Base-by-base conservation (phyloP, 2,329 filamentous ascomycete species). In the Beauveria rudraprayagi region DNA sequence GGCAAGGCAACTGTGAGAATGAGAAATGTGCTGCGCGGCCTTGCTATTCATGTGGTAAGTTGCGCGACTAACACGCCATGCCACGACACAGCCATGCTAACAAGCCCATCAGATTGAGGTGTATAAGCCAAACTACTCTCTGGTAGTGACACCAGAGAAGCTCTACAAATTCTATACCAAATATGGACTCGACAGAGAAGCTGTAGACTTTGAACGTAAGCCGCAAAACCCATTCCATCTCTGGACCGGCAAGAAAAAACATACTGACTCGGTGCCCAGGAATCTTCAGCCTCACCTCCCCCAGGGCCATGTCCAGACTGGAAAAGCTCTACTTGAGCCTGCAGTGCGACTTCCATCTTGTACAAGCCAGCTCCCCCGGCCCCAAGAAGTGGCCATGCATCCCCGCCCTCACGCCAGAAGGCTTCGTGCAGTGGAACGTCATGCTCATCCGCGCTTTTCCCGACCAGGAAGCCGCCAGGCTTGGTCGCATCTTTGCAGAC, bases 81-180 rank as follows among this genome's bases (percentile, higher is more conserved):
- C 10, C 22, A 17, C 6, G 37, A 17, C 17, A 19, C 3, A 24
- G 10, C 41, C 50, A 52, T 2, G 52, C 37, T 41, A 17, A 30
- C 41, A 22, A 30, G 63, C n/a, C 3, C 19, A 19, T 1, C 0
- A 76, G 73, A 71, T 73, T 60, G 57, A 66, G 3, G 70, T 72
- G 34, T 73, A 69, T 56, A 66, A 65, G n/a, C 70, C 71, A 4
- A 63, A 59, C 40, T 66, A 69, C 56, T 71, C 70, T 1, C 57
- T 93, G 17, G 89, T 94, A 47, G 80, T 96, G 41, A 84, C 88
- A 0, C 91, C 91, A 0, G 76, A 83, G 5, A 94, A 94, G 74
- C 82, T 96, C 77, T 80, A 83, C 16, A 79, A 81, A 53, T 90
- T 92, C 66, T 95, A 95, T 69, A 78, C 82, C 17, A 82, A 83